phyloP scores from a whole-genome alignment of 306 rosid genomes.

The Neltuma alba region DNA sequence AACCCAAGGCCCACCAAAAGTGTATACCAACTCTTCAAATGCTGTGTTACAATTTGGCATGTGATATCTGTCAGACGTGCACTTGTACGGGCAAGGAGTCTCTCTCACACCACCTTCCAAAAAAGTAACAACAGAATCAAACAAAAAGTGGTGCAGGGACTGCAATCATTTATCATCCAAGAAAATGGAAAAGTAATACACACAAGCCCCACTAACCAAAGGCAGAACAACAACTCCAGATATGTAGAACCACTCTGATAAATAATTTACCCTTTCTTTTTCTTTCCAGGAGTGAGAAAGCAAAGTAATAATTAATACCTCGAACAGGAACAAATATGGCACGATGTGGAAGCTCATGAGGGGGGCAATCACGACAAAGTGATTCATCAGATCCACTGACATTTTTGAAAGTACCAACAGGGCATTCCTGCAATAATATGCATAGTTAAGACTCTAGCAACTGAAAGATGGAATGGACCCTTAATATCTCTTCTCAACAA shows the following conservation, averaged over 20 bases:
- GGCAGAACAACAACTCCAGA: conserved; percentile 16
- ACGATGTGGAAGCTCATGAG: conserved; percentile 58
- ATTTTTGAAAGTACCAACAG: conserved; percentile 67
- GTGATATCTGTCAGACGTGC: conserved; percentile 93
- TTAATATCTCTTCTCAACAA: conserved; percentile 17
- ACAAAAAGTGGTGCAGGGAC: conserved; percentile 21
- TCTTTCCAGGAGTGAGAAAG: conserved; percentile 30
- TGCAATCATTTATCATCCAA: conserved; percentile 25
- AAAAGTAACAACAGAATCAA: conserved; percentile 36
- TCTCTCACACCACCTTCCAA: conserved; percentile 83
- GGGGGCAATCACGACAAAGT: conserved; percentile 57
- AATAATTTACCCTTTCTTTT: background rate
- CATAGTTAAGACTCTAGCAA: conserved; percentile 3
- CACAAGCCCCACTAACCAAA: conserved; percentile 13
- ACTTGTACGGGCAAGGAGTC: conserved; percentile 87
- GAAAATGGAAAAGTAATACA: background rate
- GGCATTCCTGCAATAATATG: conserved; percentile 65
- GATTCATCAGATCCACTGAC: conserved; percentile 54
- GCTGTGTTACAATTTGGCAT: conserved; percentile 94
- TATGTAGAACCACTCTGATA: background rate
- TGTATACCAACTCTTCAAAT: conserved; percentile 92
- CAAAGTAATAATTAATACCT: conserved; percentile 54
- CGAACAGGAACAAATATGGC: conserved; percentile 52
- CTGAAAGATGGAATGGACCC: background rate
- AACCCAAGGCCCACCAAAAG: conserved; percentile 98